Conservation (phyloP, 2,329 filamentous ascomycete genomes). For the Clonostachys chloroleuca region DNA sequence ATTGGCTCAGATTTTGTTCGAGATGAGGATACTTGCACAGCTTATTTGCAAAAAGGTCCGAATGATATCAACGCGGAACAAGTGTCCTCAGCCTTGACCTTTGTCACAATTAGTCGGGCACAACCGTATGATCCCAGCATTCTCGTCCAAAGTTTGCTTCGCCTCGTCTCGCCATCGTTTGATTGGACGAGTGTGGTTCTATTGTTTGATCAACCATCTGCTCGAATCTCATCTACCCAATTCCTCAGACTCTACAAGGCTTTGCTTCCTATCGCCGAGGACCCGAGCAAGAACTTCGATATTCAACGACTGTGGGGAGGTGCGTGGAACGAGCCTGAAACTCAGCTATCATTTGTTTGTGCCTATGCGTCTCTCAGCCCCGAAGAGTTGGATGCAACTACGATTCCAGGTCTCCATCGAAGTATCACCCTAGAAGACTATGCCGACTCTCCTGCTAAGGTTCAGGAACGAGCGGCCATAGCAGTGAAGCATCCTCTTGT, state of each 20-base stretch:
- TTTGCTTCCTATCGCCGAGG: slow-evolving; percentile 65
- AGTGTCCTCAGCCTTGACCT: slow-evolving; percentile 74
- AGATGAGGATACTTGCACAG: slow-evolving; percentile 63
- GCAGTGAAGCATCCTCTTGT: slow-evolving; percentile 84
- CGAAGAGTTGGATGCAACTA: slow-evolving; percentile 75
- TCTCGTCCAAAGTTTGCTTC: slow-evolving; percentile 58
- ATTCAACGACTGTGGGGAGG: slow-evolving; percentile 90
- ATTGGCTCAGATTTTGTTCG: slow-evolving; percentile 71
- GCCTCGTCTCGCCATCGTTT: slow-evolving; percentile 61
- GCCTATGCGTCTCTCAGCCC: slow-evolving; percentile 76
- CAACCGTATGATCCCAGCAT: slow-evolving; percentile 46
- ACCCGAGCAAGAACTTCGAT: slow-evolving; percentile 55
- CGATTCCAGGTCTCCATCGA: slow-evolving; percentile 75
- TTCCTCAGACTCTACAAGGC: slow-evolving; percentile 80
- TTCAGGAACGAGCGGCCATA: slow-evolving; percentile 46
- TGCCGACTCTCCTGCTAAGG: slow-evolving; percentile 38
- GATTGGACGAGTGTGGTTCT: slow-evolving; percentile 68
- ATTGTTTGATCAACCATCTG: slow-evolving; percentile 74
- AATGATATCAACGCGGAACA: slow-evolving; percentile 67
- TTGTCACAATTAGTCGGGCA: slow-evolving; percentile 54
- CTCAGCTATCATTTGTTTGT: slow-evolving; percentile 89
- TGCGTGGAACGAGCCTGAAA: slow-evolving; percentile 78
- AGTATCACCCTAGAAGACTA: slow-evolving; percentile 67
- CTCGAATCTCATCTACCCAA: slow-evolving; percentile 73
- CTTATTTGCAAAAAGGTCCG: slow-evolving; percentile 41